These are phyloP conservation scores for Artemisia tridentata DNA, from an alignment of 129 eudicot genomes.

Conservation along the genomic window DNA sequence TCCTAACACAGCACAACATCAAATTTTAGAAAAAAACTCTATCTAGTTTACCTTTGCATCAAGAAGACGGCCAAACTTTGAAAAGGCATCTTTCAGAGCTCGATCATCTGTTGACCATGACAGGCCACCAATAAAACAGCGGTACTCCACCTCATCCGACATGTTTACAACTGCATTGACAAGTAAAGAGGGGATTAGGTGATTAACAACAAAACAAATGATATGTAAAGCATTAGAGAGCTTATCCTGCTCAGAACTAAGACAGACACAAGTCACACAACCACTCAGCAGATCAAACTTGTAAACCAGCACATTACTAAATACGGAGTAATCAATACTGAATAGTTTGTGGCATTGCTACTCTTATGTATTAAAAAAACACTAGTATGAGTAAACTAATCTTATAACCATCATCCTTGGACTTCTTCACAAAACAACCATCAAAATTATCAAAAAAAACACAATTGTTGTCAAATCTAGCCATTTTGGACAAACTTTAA, in stretches of 20 bases:
- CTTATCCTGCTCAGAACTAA: not conserved
- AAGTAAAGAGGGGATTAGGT: constrained; percentile 11
- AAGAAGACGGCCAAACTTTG: constrained; percentile 84
- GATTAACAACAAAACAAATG: constrained; percentile 10
- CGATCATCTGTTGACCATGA: constrained; percentile 95
- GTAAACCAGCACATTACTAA: not conserved
- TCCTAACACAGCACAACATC: not conserved
- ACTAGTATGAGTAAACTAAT: too few species aligned
- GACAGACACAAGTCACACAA: not conserved
- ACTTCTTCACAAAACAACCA: too few species aligned
- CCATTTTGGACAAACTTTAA: too few species aligned
- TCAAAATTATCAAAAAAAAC: too few species aligned
- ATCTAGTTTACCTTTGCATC: constrained; percentile 77
- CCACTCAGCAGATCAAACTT: not conserved
- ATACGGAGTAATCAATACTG: too few species aligned
- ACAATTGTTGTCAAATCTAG: too few species aligned
- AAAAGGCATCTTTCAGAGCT: constrained; percentile 74
- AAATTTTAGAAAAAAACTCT: not conserved
- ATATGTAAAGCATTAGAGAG: constrained; percentile 3
- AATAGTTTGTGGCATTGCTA: not conserved
- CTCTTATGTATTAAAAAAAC: not conserved
- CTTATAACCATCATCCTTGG: too few species aligned
- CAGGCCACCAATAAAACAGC: constrained; percentile 95
- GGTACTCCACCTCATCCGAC: constrained; percentile 84
- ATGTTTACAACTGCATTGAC: constrained; percentile 41